Conservation (phyloP, 306 rosid species). For the Erythrophleum fordii region DNA sequence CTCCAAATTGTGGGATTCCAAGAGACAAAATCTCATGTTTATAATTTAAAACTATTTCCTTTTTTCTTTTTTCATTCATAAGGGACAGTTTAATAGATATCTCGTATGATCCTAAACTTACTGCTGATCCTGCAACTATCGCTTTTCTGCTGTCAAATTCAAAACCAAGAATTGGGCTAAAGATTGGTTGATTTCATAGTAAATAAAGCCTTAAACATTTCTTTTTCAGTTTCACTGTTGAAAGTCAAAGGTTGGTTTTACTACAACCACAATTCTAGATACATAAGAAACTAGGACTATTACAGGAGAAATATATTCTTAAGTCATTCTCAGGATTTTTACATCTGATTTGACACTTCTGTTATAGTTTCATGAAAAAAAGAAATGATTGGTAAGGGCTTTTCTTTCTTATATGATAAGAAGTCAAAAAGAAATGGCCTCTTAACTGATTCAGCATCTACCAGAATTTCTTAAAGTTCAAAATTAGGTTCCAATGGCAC, state of each 20-base stretch:
- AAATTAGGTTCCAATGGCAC: neutral
- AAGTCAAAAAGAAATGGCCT: constrained; percentile 11
- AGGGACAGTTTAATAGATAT: too few relatives aligned
- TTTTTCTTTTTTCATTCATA: too few relatives aligned
- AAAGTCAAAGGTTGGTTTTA: neutral
- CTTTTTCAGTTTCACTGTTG: neutral
- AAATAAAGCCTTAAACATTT: neutral
- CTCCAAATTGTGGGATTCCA: too few relatives aligned
- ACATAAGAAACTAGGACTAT: neutral
- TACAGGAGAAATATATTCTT: neutral
- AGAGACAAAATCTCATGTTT: too few relatives aligned
- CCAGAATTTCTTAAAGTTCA: neutral
- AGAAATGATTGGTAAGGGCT: neutral
- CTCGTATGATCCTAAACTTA: too few relatives aligned
- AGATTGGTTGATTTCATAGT: neutral
- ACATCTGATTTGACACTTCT: neutral
- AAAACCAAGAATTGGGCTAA: too few relatives aligned
- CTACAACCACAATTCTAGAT: neutral
- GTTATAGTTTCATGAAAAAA: neutral
- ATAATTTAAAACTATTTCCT: too few relatives aligned
- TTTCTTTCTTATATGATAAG: neutral
- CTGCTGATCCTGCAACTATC: too few relatives aligned
- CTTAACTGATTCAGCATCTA: neutral
- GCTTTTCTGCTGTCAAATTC: too few relatives aligned
- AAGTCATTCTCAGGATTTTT: neutral